Percentiles rank a stretch among this genome's conserved stretches.
Evolutionary conservation across 306 rosid genomes (phyloP).

Genomic region (Vigna hirtella): DNA sequence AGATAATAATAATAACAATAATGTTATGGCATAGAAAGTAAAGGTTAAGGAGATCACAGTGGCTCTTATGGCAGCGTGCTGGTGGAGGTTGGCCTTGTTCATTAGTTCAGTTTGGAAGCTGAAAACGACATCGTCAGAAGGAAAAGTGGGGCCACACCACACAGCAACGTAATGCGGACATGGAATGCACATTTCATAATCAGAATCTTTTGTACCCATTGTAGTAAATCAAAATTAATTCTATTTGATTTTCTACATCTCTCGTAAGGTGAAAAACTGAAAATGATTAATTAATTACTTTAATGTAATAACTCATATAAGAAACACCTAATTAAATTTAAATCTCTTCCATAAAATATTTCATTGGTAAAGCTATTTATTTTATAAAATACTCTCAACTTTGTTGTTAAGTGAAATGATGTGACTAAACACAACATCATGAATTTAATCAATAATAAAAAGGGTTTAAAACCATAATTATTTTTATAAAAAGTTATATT

Average conservation of each 20-base stretch:
- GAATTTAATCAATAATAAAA: no score
- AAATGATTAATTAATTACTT: no score
- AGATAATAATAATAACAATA: no score
- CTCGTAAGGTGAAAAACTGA: background rate
- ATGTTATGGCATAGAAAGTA: conserved; percentile 9
- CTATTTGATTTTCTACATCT: background rate
- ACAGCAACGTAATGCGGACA: conserved; percentile 32
- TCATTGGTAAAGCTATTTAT: no score
- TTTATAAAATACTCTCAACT: no score
- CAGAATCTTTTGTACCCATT: conserved; percentile 11
- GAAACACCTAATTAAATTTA: no score
- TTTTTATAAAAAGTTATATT: no score
- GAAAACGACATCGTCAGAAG: conserved; percentile 38
- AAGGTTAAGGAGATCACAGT: conserved; percentile 1
- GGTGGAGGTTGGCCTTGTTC: conserved; percentile 24
- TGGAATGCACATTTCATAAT: background rate
- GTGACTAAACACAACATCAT: no score
- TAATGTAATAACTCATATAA: no score
- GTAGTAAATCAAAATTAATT: background rate
- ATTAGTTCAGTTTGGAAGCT: conserved; percentile 4
- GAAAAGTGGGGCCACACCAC: conserved; percentile 28
- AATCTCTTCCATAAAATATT: no score
- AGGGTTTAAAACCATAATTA: no score
- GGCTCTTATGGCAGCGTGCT: background rate
- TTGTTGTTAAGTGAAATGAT: no score